Evolutionary conservation across 257 asterid species (phyloP), one percentile per base, ranked within the genome.

Genomic region (Solanum chiquidenum): DNA sequence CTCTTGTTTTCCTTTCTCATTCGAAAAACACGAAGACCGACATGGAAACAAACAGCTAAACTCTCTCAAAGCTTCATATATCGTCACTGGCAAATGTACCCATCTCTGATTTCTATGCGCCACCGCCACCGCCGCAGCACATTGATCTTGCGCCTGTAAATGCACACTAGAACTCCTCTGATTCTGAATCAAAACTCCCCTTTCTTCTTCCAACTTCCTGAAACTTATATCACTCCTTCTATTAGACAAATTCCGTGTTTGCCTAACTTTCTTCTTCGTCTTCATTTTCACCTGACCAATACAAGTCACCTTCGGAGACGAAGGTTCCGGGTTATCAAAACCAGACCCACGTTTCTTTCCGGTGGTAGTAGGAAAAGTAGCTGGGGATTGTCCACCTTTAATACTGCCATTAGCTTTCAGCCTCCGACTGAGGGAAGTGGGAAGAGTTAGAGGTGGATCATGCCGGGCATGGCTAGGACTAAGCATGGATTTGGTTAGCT

Each of bases 241-340:
- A 4, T 88, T 89, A 3, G 99, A 95, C 64, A 95, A 91, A 66
- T 94, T 94, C 35, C 99, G 89, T 6, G 89, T 89, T 29, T 94
- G 98, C 90, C 92, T 92, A 21, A 87, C 95, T 84, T 94, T 95
- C 68, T 95, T 95, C 95, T 95, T 97, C 21, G 96, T 92, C 89
- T 97, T 97, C 38, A 97, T 98, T 27, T 98, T 91, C 7, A 97
- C 99, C 44, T 97, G 99, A 6, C 99, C 99, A 44, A 97, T 97
- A 90, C 99, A 97, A 16, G 99, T 97, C 25, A 97, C 99, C 79
- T 97, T 97, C 2, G 99, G 99, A 4, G 99, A 97, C 86, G 99
- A 93, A 1, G 99, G 99, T 87, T 97, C 99, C 0, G 97, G 98
- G 88, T 95, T 96, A 11, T 97, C 99, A 55, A 92, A 94, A 1